Evolutionary conservation across 1,139 yeast genomes (phyloP), one percentile per base, ranked within the genome.

Genomic region (Suhomyces anneliseae): DNA sequence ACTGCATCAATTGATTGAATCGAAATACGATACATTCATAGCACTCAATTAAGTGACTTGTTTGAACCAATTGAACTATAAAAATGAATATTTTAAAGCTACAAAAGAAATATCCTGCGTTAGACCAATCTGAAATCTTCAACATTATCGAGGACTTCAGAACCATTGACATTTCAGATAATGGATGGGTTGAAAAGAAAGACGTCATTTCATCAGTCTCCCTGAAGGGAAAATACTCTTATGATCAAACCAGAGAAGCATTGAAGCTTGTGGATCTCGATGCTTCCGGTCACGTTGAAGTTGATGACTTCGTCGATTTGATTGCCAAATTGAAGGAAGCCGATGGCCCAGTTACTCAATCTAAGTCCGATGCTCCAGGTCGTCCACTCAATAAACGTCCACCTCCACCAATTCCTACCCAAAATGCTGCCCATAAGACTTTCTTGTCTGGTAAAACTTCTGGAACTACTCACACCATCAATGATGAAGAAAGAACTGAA

Each of bases 391-490:
- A 49, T 29, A 56, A 56, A 36, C 53, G 55, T 37, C 58, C 62
- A 12, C 55, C 59, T 2, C 72, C 72, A 7, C 76, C 75, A n/a
- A 69, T 70, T 35, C 70, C 76, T 27, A 78, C 64, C 55, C 84
- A 70, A 64, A 79, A 61, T 76, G 76, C 70, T 34, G 69, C 81
- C 15, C 83, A 85, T 58, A 90, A 90, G 60, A 86, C 93, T 40
- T 93, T 88, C 49, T 80, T 89, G 45, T 92, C 95, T 34, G 81
- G 79, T 41, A 81, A 87, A 43, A 83, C 93, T 24, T 80, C 93
- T 1, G 97, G 97, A 43, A 89, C 95, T n/a, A 88, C 97, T 4
- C 99, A 93, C 66, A 90, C 97, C 6, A 90, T 93, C 65, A 90
- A 93, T 65, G 98, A 93, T 59, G 99, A 93, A 76, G 99, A 93